Base-by-base conservation (phyloP, 2,329 filamentous ascomycete species). In the Cytospora piceicola region DNA sequence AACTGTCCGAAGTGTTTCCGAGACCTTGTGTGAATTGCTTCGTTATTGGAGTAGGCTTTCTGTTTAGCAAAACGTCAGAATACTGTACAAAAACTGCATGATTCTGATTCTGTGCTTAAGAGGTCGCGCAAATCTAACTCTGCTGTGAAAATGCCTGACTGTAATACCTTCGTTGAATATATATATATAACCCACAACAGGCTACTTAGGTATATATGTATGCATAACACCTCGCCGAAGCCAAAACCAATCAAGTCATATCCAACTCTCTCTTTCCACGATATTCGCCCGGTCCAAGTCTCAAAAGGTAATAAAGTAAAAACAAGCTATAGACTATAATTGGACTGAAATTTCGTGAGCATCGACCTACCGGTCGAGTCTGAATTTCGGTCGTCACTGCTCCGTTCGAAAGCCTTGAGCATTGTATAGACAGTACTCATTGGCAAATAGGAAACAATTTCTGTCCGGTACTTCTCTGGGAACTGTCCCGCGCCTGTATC, bases 371-470 rank as follows among this genome's bases (percentile, higher is more conserved):
- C 27, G 15, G 54, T 32, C 1, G 52, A 56, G 5, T 53, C 60
- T 32, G 22, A 46, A 17, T 14, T 32, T 51, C 36, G 34, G 17
- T 29, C 49, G 39, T 62, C 60, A 36, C 52, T 62, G 39, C 52
- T 62, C 29, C 27, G 49, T 51, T 62, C 60, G 24, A 62, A 62
- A 3, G 54, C 60, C 52, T 62, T 62, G 52, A 62, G 39, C 60
- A 62, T 62, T n/a, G 60, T 62, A n/a, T 62, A 62, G 6, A 62
- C 60, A 9, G 60, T 62, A 7, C 52, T 52, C 29, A 62, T 22
- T 34, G 60, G 60, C 27, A 62, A 42, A 6, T 56, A 62, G 4
- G 39, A 17, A 2, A 29, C 52, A 27, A 62, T 62, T 29, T 8
- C 15, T 20, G n/a, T 27, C 53, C 60, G 49, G 27, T 34, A 17